Conservation (phyloP, 192 early-diverging fungal species). For the Chytriomyces hyalinus region DNA sequence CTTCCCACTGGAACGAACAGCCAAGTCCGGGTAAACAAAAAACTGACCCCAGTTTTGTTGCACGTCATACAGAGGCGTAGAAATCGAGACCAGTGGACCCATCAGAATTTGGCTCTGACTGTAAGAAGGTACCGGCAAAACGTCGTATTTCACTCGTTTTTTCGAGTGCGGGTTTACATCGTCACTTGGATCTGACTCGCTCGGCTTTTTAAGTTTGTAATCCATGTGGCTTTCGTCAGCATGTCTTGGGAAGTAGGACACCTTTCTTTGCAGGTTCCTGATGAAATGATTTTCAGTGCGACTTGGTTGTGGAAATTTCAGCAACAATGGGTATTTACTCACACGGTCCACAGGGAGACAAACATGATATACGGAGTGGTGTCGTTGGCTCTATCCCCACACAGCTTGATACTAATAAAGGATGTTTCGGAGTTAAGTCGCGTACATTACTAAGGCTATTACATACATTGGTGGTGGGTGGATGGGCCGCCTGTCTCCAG, state of each 20-base stretch:
- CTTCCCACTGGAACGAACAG: conserved; percentile 38
- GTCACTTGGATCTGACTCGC: too few species aligned
- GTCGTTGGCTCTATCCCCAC: background rate
- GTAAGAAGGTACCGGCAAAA: background rate
- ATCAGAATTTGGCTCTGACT: conserved; percentile 36
- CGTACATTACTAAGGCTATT: background rate
- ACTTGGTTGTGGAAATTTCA: background rate
- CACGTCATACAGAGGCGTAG: conserved; percentile 35
- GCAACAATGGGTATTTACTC: conserved; percentile 7
- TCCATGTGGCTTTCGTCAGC: background rate
- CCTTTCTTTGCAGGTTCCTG: conserved; percentile 6
- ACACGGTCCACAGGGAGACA: conserved; percentile 33
- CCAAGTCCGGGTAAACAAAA: conserved; percentile 48
- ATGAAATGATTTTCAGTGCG: background rate
- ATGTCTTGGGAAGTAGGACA: background rate
- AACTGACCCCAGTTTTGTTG: conserved; percentile 34
- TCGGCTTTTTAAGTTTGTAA: background rate
- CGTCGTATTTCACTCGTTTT: conserved; percentile 4
- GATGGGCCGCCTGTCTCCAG: conserved; percentile 22
- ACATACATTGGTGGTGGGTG: conserved; percentile 38
- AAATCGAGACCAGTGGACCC: conserved; percentile 42
- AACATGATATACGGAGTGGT: conserved; percentile 23
- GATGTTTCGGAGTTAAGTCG: background rate
- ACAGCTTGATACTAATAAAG: conserved; percentile 8
- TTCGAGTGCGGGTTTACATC: background rate